phyloP scores from a whole-genome alignment of 768 basidiomycete genomes.

The Lactarius psammicola region DNA sequence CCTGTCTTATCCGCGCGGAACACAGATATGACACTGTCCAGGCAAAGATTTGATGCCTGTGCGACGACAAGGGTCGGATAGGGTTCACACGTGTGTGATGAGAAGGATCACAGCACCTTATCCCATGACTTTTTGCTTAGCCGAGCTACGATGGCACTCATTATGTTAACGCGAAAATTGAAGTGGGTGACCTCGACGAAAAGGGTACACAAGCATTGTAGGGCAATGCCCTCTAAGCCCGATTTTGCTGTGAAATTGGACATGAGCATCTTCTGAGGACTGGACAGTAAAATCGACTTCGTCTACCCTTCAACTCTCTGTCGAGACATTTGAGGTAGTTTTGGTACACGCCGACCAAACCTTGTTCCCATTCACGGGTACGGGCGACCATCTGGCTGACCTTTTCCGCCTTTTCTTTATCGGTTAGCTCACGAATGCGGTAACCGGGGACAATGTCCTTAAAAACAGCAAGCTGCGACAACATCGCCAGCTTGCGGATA shows the following conservation, averaged over 20 bases:
- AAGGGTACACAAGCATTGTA: conserved; percentile 87
- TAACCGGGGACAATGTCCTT: conserved; percentile 96
- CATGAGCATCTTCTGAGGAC: conserved; percentile 1
- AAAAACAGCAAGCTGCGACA: conserved; percentile 92
- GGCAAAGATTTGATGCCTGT: conserved; percentile 83
- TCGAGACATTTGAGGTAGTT: conserved; percentile 83
- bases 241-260: conserved; percentile 49
- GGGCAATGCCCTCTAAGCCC: conserved; percentile 62
- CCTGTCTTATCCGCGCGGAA: conserved; percentile 84
- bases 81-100: conserved; percentile 23
- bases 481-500: conserved; percentile 83
- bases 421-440: conserved; percentile 88
- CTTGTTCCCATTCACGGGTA: conserved; percentile 94
- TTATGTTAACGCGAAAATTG: conserved; percentile 93
- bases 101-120: conserved; percentile 51
- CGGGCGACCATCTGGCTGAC: conserved; percentile 89
- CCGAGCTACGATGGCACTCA: conserved; percentile 79
- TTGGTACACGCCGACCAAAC: conserved; percentile 86
- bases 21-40: conserved; percentile 75
- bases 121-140: conserved; percentile 89
- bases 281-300: conserved; percentile 15
- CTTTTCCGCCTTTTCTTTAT: conserved; percentile 88
- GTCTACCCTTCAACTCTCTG: conserved; percentile 78
- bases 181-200: conserved; percentile 86
- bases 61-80: conserved; percentile 26